Evolutionary conservation across 208 protist species (phyloP).

Genomic region (Trypanosoma platydactyli): DNA sequence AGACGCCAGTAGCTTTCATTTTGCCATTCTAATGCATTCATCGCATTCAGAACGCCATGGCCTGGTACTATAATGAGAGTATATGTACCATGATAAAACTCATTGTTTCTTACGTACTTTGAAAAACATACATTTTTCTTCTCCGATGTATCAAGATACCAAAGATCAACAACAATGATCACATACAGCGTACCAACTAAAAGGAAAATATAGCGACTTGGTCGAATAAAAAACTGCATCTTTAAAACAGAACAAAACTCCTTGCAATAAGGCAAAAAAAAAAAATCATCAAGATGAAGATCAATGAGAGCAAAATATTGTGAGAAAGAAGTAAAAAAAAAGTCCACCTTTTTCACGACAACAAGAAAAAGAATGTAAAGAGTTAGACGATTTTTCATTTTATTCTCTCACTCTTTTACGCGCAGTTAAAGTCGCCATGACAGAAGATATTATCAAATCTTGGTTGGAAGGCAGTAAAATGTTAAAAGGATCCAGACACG

Average conservation of each 20-base stretch:
- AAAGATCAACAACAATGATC: background rate
- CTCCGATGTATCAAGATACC: background rate
- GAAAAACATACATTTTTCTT: background rate
- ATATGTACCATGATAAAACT: background rate
- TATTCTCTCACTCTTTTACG: constrained; percentile 15
- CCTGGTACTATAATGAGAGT: constrained; percentile 43
- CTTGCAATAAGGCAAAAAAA: background rate
- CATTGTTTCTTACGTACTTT: background rate
- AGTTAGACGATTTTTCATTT: constrained; percentile 1
- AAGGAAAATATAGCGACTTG: background rate
- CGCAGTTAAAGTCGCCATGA: constrained; percentile 16
- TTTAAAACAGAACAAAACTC: background rate
- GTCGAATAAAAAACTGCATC: background rate
- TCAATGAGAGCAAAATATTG: too few relatives aligned
- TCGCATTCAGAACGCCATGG: constrained; percentile 33
- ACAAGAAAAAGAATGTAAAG: constrained; percentile 3
- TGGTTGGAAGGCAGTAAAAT: constrained; percentile 41
- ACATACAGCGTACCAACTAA: constrained; percentile 5
- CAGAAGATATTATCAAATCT: constrained; percentile 29
- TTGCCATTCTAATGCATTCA: constrained; percentile 9
- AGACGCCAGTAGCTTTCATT: constrained; percentile 33
- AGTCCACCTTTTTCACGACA: background rate
- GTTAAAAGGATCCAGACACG: constrained; percentile 57
- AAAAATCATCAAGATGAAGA: background rate
- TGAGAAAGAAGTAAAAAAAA: constrained; percentile 2